phyloP scores from a whole-genome alignment of 1,284 basidiomycete genomes.

The Sporisorium scitamineum region DNA sequence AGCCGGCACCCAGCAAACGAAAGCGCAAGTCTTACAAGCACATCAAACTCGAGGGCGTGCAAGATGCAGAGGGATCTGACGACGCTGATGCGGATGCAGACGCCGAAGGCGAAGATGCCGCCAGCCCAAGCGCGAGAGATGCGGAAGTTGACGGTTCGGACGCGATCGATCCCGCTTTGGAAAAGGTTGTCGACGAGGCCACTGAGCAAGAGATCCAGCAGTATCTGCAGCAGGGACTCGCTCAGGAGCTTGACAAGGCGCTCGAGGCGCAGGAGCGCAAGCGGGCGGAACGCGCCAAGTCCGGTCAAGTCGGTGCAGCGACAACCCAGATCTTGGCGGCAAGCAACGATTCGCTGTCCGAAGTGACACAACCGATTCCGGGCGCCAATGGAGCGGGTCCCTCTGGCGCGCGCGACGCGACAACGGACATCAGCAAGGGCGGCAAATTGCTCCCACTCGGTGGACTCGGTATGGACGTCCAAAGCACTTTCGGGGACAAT shows the following conservation, averaged over 20 bases:
- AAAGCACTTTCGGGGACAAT: constrained; percentile 34
- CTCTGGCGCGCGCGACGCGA: constrained; percentile 18
- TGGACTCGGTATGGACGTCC: constrained; percentile 55
- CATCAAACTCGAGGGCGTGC: constrained; percentile 38
- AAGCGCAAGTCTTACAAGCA: constrained; percentile 68
- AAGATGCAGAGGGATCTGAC: constrained; percentile 22
- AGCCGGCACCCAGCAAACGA: constrained; percentile 75
- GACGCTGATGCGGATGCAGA: constrained; percentile 68
- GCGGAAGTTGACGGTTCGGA: constrained; percentile 13
- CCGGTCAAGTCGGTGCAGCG: constrained; percentile 22
- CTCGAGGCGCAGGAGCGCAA: constrained; percentile 53
- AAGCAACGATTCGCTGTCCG: background rate
- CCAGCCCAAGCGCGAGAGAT: constrained; percentile 46
- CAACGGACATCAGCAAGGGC: constrained; percentile 41
- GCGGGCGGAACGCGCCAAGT: constrained; percentile 53
- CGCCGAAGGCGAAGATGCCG: constrained; percentile 72
- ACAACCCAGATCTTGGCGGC: background rate
- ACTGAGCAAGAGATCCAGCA: constrained; percentile 61
- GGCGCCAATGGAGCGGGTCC: constrained; percentile 31
- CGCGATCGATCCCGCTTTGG: constrained; percentile 49
- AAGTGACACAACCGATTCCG: constrained; percentile 22
- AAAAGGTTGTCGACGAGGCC: constrained; percentile 61
- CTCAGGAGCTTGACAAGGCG: constrained; percentile 56
- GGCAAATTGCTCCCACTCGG: constrained; percentile 50
- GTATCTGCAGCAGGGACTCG: constrained; percentile 55